Evolutionary conservation across 1,284 basidiomycete species (phyloP), one percentile per base, ranked within the genome.

Genomic region (Moniliella sp.): DNA sequence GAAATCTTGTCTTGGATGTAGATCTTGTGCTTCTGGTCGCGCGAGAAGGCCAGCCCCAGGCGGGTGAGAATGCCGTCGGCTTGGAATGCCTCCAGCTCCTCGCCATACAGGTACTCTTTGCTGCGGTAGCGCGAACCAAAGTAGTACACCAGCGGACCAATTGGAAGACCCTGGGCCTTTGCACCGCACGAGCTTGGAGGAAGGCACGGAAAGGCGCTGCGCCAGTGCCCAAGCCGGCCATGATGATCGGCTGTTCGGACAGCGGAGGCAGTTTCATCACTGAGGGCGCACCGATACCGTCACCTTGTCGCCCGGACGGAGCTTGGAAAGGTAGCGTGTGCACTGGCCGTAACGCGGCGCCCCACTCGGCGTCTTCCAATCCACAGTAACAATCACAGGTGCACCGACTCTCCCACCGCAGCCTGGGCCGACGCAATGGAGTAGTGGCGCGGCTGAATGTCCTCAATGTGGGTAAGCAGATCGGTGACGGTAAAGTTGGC

Each of bases 1-100:
- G 74, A 66, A 78, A 97, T 97, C 69, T 82, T 86, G 69, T 97
- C 80, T 64, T 97, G 88, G 57, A 97, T 97, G 65, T 97, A 97
- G 29, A 41, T 31, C 32, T 41, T 41, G 16, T 36, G 18, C 65
- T 97, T 97, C 61, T 76, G 50, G 62, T 97, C 91, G 47, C 91
- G 76, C 28, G 88, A 94, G 69, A 97, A 97, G 15, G 91, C 91
- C 30, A 97, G 70, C 15, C 91, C 86, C 16, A 82, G 76, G 50
- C 75, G 75, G 18, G 79, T 74, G 62, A 94, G 76, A 41, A 86
- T 67, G 30, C 76, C 74, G 47, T 82, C 79, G 9, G 72, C 66
- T 35, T 91, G 73, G 58, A 68, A 69, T 0, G 68, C 68, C 53
- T 70, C 67, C 43, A 70, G 34, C 64, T 84, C 81, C 57, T 84